Base-by-base conservation (phyloP, 306 rosid genomes). In the Fragaria vesca region DNA sequence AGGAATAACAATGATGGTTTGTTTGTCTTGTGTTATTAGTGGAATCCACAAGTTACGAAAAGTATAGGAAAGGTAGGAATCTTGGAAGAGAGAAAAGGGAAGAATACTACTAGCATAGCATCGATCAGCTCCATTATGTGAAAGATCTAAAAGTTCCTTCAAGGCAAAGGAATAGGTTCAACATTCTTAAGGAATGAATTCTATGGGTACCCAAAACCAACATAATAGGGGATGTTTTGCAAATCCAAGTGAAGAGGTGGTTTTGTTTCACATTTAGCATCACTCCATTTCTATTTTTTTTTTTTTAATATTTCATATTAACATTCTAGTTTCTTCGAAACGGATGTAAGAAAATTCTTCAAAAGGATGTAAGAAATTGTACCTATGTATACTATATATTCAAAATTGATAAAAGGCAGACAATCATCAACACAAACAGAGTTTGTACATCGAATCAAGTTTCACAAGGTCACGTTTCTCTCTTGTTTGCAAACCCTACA, bases 371-470 rank as follows among this genome's bases (percentile, higher is more conserved):
- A 15, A 10, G 54, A 17, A 4, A 30, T 24, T 24, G 26, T 28
- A 28, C 30, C 30, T 28, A 28, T 2, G 55, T 51, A 16, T 16
- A 16, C 8, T 17, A 18, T 20, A 2, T 18, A 52, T 18, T 55
- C 30, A 21, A 55, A n/a, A 5, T n/a, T 55, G 5, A 55, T n/a
- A 8, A 55, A 3, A n/a, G 12, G 5, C 9, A 57, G 2, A n/a
- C 11, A 11, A 52, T 1, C 18, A 54, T 4, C n/a, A 51, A 55
- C 12, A n/a, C 8, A 0, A n/a, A 6, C 0, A 52, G 0, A 10
- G 17, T 12, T 0, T 0, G 0, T 24, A 1, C 16, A 1, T 24
- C 0, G 7, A 21, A 58, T 3, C 16, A 21, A 1, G 1, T 11
- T 11, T 2, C 1, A 58, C 15, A 2, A 58, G 0, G 5, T 58